A percentile compares a stretch with the other conserved stretches of the same genome.
Evolutionary conservation across 1,284 basidiomycete species (phyloP).

Genomic region (Exsudoporus floridanus): DNA sequence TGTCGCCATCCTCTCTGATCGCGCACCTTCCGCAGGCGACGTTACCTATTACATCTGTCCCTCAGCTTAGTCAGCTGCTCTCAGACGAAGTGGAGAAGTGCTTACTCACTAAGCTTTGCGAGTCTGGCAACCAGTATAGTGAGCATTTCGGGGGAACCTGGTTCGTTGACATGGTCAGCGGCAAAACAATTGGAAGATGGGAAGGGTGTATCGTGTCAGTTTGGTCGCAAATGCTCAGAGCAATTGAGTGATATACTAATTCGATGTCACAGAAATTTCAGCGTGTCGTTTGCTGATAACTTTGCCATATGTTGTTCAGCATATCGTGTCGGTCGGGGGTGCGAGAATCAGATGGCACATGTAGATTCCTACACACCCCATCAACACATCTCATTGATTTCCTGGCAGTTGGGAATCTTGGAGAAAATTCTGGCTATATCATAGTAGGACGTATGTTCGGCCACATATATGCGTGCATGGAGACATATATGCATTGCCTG

Average conservation of each 20-base stretch:
- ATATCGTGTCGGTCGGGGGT: slow-evolving; percentile 46
- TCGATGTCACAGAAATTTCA: slow-evolving; percentile 54
- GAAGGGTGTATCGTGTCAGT: slow-evolving; percentile 73
- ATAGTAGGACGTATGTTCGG: slow-evolving; percentile 18
- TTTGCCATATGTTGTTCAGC: slow-evolving; percentile 55
- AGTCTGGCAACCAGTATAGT: slow-evolving; percentile 57
- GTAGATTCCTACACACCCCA: slow-evolving; percentile 43
- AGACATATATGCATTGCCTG: slow-evolving; percentile 17
- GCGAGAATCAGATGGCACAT: slow-evolving; percentile 35
- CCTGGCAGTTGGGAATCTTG: slow-evolving; percentile 53
- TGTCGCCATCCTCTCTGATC: slow-evolving; percentile 66
- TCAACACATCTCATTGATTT: slow-evolving; percentile 38
- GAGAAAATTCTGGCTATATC: slow-evolving; percentile 31
- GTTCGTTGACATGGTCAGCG: slow-evolving; percentile 68
- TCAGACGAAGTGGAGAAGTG: slow-evolving; percentile 70
- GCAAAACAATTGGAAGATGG: slow-evolving; percentile 74
- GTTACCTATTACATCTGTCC: slow-evolving; percentile 64
- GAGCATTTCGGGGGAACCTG: slow-evolving; percentile 61
- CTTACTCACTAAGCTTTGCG: slow-evolving; percentile 64
- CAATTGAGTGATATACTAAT: slow-evolving; percentile 9
- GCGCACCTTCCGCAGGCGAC: slow-evolving; percentile 77
- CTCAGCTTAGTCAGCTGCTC: slow-evolving; percentile 72
- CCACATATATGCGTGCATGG: slow-evolving; percentile 15
- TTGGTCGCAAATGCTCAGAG: slow-evolving; percentile 1
- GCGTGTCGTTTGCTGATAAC: slow-evolving; percentile 50